Evolutionary conservation across 2,329 filamentous ascomycete species (phyloP).

Genomic region (Colletotrichum chlorophyti): DNA sequence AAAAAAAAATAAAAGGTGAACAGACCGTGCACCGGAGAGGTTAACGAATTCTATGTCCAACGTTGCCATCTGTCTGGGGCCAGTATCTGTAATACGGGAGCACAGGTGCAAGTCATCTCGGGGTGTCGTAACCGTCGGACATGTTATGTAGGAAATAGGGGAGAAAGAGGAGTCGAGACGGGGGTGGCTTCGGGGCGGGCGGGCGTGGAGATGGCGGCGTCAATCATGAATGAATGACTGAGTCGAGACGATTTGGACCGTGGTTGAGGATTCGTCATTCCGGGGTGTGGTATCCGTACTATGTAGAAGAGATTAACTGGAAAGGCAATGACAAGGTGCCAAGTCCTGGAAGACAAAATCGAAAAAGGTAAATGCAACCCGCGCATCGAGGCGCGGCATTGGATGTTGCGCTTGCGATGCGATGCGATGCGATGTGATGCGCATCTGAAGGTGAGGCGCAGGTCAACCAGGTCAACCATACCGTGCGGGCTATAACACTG

Average conservation of each 20-base stretch:
- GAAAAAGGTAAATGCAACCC: not conserved
- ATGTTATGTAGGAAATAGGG: constrained; percentile 17
- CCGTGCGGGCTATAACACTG: no score
- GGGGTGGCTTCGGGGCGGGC: constrained; percentile 4
- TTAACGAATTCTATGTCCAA: constrained; percentile 21
- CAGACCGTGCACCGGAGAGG: constrained; percentile 21
- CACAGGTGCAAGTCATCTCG: constrained; percentile 25
- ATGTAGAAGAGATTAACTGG: not conserved
- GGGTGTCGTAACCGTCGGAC: constrained; percentile 2
- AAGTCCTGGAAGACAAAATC: not conserved
- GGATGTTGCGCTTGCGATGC: constrained; percentile 23
- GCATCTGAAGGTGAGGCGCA: constrained; percentile 25
- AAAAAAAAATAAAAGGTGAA: not conserved
- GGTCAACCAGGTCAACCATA: constrained; percentile 28
- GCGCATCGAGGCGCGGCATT: constrained; percentile 7
- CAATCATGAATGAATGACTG: constrained; percentile 16
- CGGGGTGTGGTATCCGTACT: not conserved
- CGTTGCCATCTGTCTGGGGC: constrained; percentile 18
- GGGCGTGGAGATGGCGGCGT: constrained; percentile 17
- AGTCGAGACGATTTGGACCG: constrained; percentile 13
- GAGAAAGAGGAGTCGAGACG: constrained; percentile 3
- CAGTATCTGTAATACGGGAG: constrained; percentile 17
- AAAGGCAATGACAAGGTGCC: not conserved
- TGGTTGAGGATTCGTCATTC: not conserved
- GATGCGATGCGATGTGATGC: no score